phyloP scores from a whole-genome alignment of 1,284 basidiomycete species.

The Retiboletus flavoniger region DNA sequence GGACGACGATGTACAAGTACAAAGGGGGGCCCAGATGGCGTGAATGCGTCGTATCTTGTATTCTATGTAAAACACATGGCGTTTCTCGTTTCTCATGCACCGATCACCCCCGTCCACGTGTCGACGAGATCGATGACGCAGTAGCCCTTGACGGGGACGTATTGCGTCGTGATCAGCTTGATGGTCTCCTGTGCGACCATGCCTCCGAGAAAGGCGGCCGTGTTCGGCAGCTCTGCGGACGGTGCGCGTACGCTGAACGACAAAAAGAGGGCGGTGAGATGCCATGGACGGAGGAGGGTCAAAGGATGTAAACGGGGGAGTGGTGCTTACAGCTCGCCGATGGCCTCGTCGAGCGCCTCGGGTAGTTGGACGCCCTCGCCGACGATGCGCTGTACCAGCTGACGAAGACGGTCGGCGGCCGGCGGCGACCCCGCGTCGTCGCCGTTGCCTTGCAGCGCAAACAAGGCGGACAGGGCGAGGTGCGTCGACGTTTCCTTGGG shows the following conservation, averaged over 20 bases:
- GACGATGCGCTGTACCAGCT: slow-evolving; percentile 35
- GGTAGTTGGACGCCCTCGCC: slow-evolving; percentile 48
- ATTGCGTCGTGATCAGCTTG: slow-evolving; percentile 96
- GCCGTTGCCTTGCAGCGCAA: slow-evolving; percentile 42
- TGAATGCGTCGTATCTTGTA: background rate
- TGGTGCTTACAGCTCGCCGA: slow-evolving; percentile 76
- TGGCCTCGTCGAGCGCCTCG: slow-evolving; percentile 60
- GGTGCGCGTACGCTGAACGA: slow-evolving; percentile 70
- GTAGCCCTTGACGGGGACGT: slow-evolving; percentile 86
- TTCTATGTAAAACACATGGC: background rate
- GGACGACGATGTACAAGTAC: background rate
- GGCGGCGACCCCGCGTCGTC: slow-evolving; percentile 23
- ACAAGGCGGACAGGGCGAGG: slow-evolving; percentile 63
- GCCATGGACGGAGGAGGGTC: background rate
- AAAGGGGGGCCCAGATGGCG: background rate
- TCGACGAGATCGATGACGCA: slow-evolving; percentile 87
- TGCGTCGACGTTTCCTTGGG: slow-evolving; percentile 63
- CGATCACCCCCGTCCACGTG: slow-evolving; percentile 66
- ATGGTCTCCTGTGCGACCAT: slow-evolving; percentile 96
- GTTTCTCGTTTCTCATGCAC: slow-evolving; percentile 11
- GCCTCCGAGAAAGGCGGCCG: slow-evolving; percentile 91
- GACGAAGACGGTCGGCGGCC: slow-evolving; percentile 37
- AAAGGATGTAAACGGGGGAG: background rate
- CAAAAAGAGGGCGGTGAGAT: slow-evolving; percentile 4
- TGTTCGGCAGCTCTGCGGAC: slow-evolving; percentile 86